Evolutionary conservation across 2,329 filamentous ascomycete species (phyloP).

Genomic region (Penicillium sp.): DNA sequence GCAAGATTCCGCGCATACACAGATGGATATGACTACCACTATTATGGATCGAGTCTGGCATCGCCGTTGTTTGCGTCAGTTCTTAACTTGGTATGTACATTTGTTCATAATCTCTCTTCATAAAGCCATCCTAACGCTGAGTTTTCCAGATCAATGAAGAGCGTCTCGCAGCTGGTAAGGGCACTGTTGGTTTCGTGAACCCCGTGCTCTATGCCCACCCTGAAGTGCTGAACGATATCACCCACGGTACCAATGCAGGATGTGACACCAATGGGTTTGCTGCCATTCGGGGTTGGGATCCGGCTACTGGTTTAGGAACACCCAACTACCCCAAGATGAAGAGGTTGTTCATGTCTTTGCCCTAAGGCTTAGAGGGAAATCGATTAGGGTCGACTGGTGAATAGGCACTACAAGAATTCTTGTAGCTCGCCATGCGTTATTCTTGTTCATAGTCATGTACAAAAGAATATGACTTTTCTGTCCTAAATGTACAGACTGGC

Average conservation of each 20-base stretch:
- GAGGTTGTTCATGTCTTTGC: slow-evolving; percentile 37
- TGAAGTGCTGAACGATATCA: slow-evolving; percentile 51
- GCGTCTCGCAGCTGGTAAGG: slow-evolving; percentile 53
- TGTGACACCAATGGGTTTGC: slow-evolving; percentile 38
- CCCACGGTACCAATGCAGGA: slow-evolving; percentile 43
- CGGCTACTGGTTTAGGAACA: slow-evolving; percentile 41
- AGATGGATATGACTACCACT: slow-evolving; percentile 28
- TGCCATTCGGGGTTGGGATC: slow-evolving; percentile 40
- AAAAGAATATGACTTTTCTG: background rate
- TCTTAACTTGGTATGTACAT: slow-evolving; percentile 35
- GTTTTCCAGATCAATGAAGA: slow-evolving; percentile 54
- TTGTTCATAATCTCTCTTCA: background rate
- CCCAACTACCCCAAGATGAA: slow-evolving; percentile 41
- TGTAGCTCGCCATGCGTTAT: background rate
- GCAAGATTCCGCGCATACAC: slow-evolving; percentile 39
- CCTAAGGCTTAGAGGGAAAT: slow-evolving; percentile 11
- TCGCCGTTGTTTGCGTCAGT: slow-evolving; percentile 41
- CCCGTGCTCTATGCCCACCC: slow-evolving; percentile 49
- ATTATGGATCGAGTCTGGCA: slow-evolving; percentile 38
- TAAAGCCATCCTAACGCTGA: background rate
- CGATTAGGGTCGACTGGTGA: background rate
- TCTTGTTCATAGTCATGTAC: slow-evolving; percentile 5
- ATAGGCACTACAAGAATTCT: background rate
- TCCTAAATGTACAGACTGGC: background rate
- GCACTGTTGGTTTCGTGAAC: slow-evolving; percentile 60